Evolutionary conservation across 2,329 filamentous ascomycete species (phyloP).

Genomic region (Berkeleyomyces rouxiae): DNA sequence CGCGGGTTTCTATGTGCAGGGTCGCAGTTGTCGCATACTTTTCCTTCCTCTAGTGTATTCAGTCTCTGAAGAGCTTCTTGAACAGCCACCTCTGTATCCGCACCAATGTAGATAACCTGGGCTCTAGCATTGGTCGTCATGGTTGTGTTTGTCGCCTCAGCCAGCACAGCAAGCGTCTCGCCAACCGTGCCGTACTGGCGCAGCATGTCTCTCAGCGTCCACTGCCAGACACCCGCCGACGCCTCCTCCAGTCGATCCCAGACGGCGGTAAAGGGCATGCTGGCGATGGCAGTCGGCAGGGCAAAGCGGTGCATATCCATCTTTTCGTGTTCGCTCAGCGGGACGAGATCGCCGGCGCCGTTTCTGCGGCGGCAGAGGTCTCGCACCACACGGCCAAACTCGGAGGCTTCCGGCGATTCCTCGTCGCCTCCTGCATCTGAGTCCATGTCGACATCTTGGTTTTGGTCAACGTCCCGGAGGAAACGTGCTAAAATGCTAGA

Average conservation of each 20-base stretch:
- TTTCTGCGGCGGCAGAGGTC: neutral
- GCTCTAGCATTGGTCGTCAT: neutral
- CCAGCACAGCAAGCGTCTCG: neutral
- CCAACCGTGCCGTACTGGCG: constrained; percentile 5
- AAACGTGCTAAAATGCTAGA: neutral
- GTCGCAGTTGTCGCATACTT: neutral
- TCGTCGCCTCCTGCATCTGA: neutral
- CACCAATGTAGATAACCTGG: neutral
- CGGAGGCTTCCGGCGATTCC: neutral
- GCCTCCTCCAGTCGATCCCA: neutral
- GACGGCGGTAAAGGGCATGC: neutral
- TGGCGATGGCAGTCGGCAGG: neutral
- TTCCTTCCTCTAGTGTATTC: neutral
- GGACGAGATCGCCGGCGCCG: neutral
- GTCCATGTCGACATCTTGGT: neutral
- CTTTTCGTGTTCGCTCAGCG: neutral
- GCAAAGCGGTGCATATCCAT: neutral
- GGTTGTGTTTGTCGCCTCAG: neutral
- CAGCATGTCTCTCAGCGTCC: neutral
- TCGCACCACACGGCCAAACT: neutral
- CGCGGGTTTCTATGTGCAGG: neutral
- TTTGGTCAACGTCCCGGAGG: neutral
- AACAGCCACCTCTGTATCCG: neutral
- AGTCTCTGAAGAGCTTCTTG: neutral
- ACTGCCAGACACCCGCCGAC: neutral